phyloP scores from a whole-genome alignment of 768 basidiomycete species.

The Boletus rubescentipes region DNA sequence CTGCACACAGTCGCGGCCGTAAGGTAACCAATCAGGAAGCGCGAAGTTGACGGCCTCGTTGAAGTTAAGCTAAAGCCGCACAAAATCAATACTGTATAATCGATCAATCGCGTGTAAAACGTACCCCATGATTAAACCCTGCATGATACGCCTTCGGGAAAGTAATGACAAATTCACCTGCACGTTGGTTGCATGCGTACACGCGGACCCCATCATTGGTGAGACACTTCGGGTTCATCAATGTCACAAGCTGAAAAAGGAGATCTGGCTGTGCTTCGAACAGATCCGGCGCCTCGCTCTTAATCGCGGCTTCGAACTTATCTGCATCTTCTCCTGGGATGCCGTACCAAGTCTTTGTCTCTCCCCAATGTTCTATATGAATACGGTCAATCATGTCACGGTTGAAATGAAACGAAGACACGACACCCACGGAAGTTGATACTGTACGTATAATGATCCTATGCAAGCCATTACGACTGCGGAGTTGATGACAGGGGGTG shows the following conservation, averaged over 20 bases:
- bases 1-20: conserved; percentile 84
- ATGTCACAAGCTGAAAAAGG: conserved; percentile 94
- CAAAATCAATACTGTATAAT: conserved; percentile 25
- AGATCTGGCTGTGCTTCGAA: conserved; percentile 98
- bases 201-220: conserved; percentile 88
- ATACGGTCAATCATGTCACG: conserved; percentile 26
- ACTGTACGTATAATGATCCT: conserved; percentile 98
- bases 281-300: conserved; percentile 92
- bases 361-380: conserved; percentile 92
- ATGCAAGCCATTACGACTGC: conserved; percentile 24
- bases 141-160: conserved; percentile 98
- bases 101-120: conserved; percentile 37
- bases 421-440: conserved; percentile 80
- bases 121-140: conserved; percentile 96
- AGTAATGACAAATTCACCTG: conserved; percentile 97
- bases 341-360: conserved; percentile 99
- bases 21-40: conserved; percentile 89
- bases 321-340: conserved; percentile 95
- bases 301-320: conserved; percentile 95
- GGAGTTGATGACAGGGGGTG: conserved; percentile 15
- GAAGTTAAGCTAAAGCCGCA: conserved; percentile 78
- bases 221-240: conserved; percentile 92
- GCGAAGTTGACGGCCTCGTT: conserved; percentile 99
- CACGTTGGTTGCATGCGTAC: conserved; percentile 92
- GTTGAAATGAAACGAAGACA: conserved; percentile 16